Base-by-base conservation (phyloP, 768 basidiomycete genomes). In the Kwoniella bestiolae region DNA sequence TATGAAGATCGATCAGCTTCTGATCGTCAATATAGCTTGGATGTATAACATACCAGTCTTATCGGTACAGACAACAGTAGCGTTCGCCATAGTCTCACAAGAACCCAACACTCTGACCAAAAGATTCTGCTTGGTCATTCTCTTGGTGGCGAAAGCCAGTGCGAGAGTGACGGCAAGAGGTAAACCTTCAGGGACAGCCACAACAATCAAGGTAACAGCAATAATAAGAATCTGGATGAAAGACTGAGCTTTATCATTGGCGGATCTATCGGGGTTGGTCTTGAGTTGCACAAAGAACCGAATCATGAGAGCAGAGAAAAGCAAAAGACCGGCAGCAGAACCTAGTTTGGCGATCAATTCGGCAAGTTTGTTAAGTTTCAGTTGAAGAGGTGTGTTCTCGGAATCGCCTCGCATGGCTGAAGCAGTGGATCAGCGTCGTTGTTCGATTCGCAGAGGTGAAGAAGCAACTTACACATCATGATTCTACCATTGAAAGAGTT, bases 51-150 rank as follows among this genome's bases (percentile, higher is more conserved):
- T 18, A 75, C 73, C 73, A 60, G 74, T 77, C 59, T 76, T 76
- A 63, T 76, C 76, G 59, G 78, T 79, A 59, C 76, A 79, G 3
- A 97, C 87, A 64, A 97, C 94, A 23, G 91, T 94, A 4, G 95
- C 91, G 73, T 97, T 97, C 23, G 91, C 95, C 95, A 98, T 98
- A 0, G 93, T 98, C 83, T 99, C 96, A 81, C 95, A 98, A 12
- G 94, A 94, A 6, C 91, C 91, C 34, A 99, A 87, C 4, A 97
- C 91, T 60, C 95, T 93, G 31, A 98, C 96, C 46, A 99, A 87
- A 0, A 98, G 85, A 58, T 96, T 96, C 81, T 94, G 91, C 75
- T 89, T 86, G 8, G 94, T 91, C 96, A 98, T 98, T n/a, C 95
- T 89, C 74, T 91, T 94, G 51, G 96, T 99, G 0, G 95, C 96